These are phyloP conservation scores for Parsonsia alboflavescens DNA, from an alignment of 257 asterid genomes.

Conservation along the genomic window DNA sequence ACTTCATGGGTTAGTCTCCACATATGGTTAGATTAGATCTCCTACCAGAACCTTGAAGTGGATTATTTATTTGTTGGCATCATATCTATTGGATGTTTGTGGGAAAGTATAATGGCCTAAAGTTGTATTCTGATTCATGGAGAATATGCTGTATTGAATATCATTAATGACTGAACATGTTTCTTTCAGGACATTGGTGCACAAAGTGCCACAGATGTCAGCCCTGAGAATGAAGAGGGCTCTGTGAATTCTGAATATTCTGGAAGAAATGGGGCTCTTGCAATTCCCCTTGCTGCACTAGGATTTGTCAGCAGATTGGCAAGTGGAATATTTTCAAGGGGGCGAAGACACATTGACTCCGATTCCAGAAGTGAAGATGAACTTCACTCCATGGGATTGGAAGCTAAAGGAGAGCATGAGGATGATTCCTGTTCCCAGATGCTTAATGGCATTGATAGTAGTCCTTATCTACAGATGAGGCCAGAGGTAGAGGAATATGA, in stretches of 20 bases:
- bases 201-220: conserved; percentile 41
- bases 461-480: conserved; percentile 32
- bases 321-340: conserved; percentile 86
- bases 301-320: conserved; percentile 89
- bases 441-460: conserved; percentile 33
- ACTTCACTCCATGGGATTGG: conserved; percentile 38
- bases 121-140: background rate
- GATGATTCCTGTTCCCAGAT: conserved; percentile 49
- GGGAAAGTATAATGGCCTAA: background rate
- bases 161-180: background rate
- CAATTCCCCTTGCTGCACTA: conserved; percentile 86
- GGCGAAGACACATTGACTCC: conserved; percentile 46
- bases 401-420: conserved; percentile 27
- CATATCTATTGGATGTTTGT: background rate
- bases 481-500: conserved; percentile 38
- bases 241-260: conserved; percentile 45
- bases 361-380: conserved; percentile 60
- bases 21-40: background rate
- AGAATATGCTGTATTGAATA: background rate
- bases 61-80: background rate
- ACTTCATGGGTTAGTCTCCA: background rate
- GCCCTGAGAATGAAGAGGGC: conserved; percentile 48
- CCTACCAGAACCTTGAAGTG: background rate
- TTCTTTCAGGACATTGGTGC: conserved; percentile 44
- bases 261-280: conserved; percentile 67